Conservation (phyloP, 2,329 filamentous ascomycete genomes). For the Penicillium sp. region DNA sequence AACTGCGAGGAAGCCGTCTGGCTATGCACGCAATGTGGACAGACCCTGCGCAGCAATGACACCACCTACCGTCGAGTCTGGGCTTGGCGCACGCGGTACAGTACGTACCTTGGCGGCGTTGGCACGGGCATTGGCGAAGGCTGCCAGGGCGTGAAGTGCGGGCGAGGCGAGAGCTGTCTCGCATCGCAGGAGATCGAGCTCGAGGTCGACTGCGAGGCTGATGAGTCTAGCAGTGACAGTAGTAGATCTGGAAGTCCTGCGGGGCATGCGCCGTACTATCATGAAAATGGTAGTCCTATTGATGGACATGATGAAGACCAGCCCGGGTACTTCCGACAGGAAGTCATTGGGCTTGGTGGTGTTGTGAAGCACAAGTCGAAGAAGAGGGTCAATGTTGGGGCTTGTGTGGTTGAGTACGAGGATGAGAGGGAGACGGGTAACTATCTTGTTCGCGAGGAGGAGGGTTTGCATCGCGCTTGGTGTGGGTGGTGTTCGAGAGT, state of each 20-base stretch:
- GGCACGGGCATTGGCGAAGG: conserved; percentile 88
- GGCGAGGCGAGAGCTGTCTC: conserved; percentile 74
- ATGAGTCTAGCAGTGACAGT: conserved; percentile 51
- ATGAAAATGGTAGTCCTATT: conserved; percentile 12
- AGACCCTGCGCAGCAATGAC: conserved; percentile 62
- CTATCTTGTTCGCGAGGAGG: conserved; percentile 70
- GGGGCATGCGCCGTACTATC: conserved; percentile 26
- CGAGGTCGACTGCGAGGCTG: conserved; percentile 83
- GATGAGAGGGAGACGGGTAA: conserved; percentile 70
- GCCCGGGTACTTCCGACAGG: conserved; percentile 79
- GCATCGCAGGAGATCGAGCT: conserved; percentile 76
- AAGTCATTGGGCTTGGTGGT: conserved; percentile 89
- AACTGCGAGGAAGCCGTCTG: conserved; percentile 64
- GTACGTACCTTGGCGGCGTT: conserved; percentile 73
- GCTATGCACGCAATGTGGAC: conserved; percentile 83
- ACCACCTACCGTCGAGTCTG: conserved; percentile 69
- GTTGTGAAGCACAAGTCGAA: conserved; percentile 87
- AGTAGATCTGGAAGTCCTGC: conserved; percentile 21
- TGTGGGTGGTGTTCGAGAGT: conserved; percentile 89
- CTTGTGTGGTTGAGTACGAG: conserved; percentile 81
- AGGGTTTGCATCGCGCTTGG: conserved; percentile 73
- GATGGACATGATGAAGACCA: conserved; percentile 41
- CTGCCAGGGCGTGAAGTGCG: conserved; percentile 84
- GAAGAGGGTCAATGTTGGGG: conserved; percentile 76
- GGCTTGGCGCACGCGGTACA: conserved; percentile 87